Conservation (phyloP, 768 basidiomycete species). For the Leccinum arenicola region DNA sequence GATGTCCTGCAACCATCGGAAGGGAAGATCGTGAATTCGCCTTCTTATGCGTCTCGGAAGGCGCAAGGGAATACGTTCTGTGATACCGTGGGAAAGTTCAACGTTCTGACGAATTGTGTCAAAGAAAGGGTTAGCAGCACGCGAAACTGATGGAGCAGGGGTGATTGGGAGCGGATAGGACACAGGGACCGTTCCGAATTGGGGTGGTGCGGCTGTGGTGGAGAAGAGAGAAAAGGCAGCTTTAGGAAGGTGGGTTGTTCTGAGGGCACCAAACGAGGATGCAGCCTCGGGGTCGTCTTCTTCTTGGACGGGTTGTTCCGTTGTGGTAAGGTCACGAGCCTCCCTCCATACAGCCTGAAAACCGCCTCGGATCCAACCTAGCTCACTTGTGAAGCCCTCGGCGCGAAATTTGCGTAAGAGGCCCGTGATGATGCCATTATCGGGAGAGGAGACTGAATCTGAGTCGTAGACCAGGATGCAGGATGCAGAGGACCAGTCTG, state of each 20-base stretch:
- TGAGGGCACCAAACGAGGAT: slow-evolving; percentile 34
- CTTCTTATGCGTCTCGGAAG: slow-evolving; percentile 47
- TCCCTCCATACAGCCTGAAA: slow-evolving; percentile 68
- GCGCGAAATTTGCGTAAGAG: slow-evolving; percentile 73
- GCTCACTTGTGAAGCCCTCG: slow-evolving; percentile 56
- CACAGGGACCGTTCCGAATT: slow-evolving; percentile 4
- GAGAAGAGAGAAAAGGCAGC: slow-evolving; percentile 58
- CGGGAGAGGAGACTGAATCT: slow-evolving; percentile 60
- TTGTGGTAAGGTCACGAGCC: slow-evolving; percentile 50
- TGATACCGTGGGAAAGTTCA: slow-evolving; percentile 72
- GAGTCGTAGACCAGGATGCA: slow-evolving; percentile 85
- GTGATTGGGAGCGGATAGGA: slow-evolving; percentile 8
- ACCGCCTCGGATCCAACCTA: slow-evolving; percentile 82
- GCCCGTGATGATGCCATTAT: slow-evolving; percentile 67
- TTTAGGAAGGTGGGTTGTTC: slow-evolving; percentile 59
- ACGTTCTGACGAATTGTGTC: slow-evolving; percentile 89
- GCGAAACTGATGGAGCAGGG: slow-evolving; percentile 23
- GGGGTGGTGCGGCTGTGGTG: slow-evolving; percentile 31
- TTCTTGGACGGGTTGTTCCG: slow-evolving; percentile 46
- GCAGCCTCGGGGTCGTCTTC: slow-evolving; percentile 44
- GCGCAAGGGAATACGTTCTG: slow-evolving; percentile 77
- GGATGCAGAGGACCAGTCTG: slow-evolving; percentile 52
- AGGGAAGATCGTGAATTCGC: slow-evolving; percentile 74
- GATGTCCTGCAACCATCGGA: slow-evolving; percentile 74
- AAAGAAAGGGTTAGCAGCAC: slow-evolving; percentile 81